Conservation (phyloP, 75 land plant species). For the Pinus taeda region DNA sequence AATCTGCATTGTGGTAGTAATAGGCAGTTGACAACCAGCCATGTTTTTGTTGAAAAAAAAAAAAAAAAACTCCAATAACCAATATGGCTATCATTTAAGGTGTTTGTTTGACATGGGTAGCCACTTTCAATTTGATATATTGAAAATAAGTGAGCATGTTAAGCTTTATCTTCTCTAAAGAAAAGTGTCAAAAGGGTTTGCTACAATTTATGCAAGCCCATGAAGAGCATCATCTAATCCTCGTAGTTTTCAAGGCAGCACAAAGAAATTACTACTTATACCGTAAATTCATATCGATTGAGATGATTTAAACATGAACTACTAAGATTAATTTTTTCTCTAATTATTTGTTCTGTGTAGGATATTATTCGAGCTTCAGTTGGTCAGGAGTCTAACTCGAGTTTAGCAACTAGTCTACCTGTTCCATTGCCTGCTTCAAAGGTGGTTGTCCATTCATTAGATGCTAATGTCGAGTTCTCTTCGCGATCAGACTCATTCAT, state of each 20-base stretch:
- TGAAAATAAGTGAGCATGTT: not conserved
- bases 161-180: not conserved
- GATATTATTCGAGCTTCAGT: conserved; percentile 75
- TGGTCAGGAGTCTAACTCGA: conserved; percentile 30
- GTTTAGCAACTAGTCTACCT: conserved; percentile 8
- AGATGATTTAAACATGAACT: not conserved
- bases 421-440: conserved; percentile 31
- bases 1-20: not conserved
- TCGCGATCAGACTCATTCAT: not conserved
- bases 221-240: not conserved
- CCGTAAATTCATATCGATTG: not conserved
- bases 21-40: not conserved
- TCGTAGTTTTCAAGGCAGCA: not conserved
- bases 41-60: not conserved
- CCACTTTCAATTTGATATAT: not conserved
- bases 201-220: not conserved
- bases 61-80: not conserved
- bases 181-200: not conserved
- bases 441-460: conserved; percentile 25
- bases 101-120: not conserved
- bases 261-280: not conserved
- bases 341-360: conserved; percentile 27
- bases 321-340: not conserved
- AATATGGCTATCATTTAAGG: not conserved
- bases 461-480: conserved; percentile 14